Evolutionary conservation across 139 green algal species (phyloP), one percentile per base, ranked within the genome.

Genomic region (Volvox reticuliferus): DNA sequence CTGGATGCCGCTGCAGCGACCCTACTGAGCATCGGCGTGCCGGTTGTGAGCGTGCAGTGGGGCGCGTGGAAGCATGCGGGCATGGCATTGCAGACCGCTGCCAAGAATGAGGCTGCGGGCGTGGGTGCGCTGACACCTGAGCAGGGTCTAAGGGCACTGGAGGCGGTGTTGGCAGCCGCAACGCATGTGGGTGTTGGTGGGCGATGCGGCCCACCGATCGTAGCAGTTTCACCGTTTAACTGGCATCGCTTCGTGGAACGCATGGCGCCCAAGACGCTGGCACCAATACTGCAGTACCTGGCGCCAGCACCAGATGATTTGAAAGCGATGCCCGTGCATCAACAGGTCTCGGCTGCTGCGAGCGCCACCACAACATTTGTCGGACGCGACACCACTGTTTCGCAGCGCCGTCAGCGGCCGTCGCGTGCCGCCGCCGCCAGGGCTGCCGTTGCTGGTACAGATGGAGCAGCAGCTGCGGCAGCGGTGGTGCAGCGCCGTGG

Each of bases 41-140:
- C 94, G 16, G 75, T 78, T 12, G 75, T 86, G 35, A 96, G 90
- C 78, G 89, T 97, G 26, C 95, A 98, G 91, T 98, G 93, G 89
- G 96, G 96, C 33, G 94, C 96, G 12, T 98, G 96, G 96, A 86
- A 63, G 33, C 91, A 89, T 19, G 95, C 93, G 13, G 95, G 95
- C 65, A 96, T 97, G 93, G 94, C 93, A 1, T 67, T 84, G 33
- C 44, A 71, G 26, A 97, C 94, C 12, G 92, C 94, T 0, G 82
- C 82, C 19, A 95, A 93, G 87, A 94, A 95, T 18, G 92, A 96
- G 68, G 87, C 91, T 5, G 94, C 91, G 86, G 96, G 96, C 28
- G 91, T 97, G 61, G 95, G 95, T 3, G 88, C 94, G 12, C 88
- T 97, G 50, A 81, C 2, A 14, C 92, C 95, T 21, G 78, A 88